A percentile compares a stretch with the other conserved stretches of the same genome.
Conservation (phyloP, 768 basidiomycete species). For the Rhodotorula sphaerocarpa region DNA sequence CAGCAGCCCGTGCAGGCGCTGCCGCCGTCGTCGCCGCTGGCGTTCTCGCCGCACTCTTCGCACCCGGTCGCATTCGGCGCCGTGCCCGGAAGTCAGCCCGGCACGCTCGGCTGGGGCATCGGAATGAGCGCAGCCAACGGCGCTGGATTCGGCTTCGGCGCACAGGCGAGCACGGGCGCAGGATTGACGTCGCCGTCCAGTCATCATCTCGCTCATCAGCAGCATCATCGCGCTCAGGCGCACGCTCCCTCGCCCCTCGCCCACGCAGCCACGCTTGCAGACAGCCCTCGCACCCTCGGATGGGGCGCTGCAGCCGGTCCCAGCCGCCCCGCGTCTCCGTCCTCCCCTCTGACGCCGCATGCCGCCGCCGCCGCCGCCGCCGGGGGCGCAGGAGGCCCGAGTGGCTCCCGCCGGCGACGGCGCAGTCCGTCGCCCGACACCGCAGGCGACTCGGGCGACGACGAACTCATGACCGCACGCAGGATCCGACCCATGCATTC, state of each 20-base stretch:
- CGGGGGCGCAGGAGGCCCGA: not conserved
- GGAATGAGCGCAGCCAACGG: constrained; percentile 27
- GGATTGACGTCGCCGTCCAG: not conserved
- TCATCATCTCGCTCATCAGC: too few relatives aligned
- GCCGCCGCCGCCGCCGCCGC: not conserved
- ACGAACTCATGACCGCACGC: not conserved
- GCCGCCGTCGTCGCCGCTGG: not conserved
- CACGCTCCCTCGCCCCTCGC: too few relatives aligned
- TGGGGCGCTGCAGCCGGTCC: not conserved
- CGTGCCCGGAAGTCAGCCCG: constrained; percentile 21
- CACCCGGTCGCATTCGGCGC: constrained; percentile 20
- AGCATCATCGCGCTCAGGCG: too few relatives aligned
- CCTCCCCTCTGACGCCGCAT: too few relatives aligned
- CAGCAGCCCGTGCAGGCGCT: constrained; percentile 11
- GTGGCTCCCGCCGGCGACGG: constrained; percentile 13
- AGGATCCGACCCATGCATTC: not conserved
- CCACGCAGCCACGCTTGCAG: too few relatives aligned
- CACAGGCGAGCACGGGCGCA: not conserved
- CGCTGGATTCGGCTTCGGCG: constrained; percentile 7
- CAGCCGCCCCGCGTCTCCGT: too few relatives aligned
- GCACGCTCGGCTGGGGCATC: constrained; percentile 22
- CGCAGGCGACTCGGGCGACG: constrained; percentile 13
- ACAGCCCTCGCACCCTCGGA: not conserved
- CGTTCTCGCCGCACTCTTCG: not conserved
- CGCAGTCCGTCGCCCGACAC: constrained; percentile 9